A percentile compares a stretch with the other conserved stretches of the same genome.
phyloP scores from a whole-genome alignment of 768 basidiomycete species.

The Russula virescens region DNA sequence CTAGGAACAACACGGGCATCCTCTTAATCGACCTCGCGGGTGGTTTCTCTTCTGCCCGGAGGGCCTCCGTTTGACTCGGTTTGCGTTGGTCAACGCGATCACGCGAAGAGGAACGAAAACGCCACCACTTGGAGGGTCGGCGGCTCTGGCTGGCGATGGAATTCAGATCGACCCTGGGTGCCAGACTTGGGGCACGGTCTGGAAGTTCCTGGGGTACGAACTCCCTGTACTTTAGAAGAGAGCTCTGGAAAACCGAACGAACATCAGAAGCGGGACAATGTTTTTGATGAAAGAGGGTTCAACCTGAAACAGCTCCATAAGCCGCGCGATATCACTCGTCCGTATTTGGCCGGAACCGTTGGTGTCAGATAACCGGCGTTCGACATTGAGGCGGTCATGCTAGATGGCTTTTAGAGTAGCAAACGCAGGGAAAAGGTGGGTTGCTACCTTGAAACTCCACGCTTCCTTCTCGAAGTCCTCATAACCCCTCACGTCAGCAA shows the following conservation, averaged over 20 bases:
- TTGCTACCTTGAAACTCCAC: constrained; percentile 68
- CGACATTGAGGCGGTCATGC: constrained; percentile 73
- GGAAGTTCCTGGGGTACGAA: constrained; percentile 25
- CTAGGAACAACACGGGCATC: constrained; percentile 76
- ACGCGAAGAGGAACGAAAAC: constrained; percentile 15
- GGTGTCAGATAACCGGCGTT: constrained; percentile 50
- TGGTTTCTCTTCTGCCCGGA: constrained; percentile 33
- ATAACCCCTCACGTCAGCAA: constrained; percentile 55
- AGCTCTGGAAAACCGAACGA: constrained; percentile 20
- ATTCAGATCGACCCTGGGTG: constrained; percentile 1
- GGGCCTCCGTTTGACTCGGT: constrained; percentile 5
- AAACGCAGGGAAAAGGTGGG: not conserved
- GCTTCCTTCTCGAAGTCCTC: constrained; percentile 70
- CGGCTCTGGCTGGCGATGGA: constrained; percentile 17
- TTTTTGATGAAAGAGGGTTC: not conserved
- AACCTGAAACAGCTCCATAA: constrained; percentile 84
- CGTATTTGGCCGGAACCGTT: constrained; percentile 45
- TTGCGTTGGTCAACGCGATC: constrained; percentile 7
- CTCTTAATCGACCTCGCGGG: constrained; percentile 47
- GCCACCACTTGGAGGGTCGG: constrained; percentile 16
- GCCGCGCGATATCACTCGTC: constrained; percentile 73
- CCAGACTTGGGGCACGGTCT: constrained; percentile 1
- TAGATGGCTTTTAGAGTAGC: constrained; percentile 29
- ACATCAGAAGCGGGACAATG: constrained; percentile 12
- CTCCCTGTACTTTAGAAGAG: constrained; percentile 30